Evolutionary conservation across 148 eudicot species (phyloP).

Genomic region (Nepenthes mirabilis): DNA sequence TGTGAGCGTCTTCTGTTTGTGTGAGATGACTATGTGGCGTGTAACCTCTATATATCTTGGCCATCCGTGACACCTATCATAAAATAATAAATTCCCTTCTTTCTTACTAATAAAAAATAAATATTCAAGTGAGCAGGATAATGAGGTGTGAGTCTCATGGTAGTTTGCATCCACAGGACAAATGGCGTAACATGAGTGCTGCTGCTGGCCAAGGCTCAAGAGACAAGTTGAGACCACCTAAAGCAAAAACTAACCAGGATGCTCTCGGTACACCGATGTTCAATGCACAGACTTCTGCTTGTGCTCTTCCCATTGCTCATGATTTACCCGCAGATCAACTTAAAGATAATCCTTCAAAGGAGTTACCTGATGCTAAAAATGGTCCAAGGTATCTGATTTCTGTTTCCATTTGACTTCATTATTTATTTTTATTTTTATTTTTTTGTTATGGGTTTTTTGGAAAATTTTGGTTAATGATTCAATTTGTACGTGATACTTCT

Average conservation of each 20-base stretch:
- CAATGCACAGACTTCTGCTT: conserved; percentile 10
- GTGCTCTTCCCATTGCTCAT: conserved; percentile 16
- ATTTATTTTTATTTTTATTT: not conserved
- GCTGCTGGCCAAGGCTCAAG: conserved; percentile 48
- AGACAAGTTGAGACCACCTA: conserved; percentile 42
- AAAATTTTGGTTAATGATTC: too few species aligned
- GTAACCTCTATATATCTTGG: too few species aligned
- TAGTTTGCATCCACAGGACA: conserved; percentile 39
- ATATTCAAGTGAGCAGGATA: not conserved
- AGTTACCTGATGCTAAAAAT: conserved; percentile 38
- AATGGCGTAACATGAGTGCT: conserved; percentile 83
- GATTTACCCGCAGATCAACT: conserved; percentile 27
- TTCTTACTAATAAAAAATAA: not conserved
- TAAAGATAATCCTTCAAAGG: conserved; percentile 43
- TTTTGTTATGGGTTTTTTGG: not conserved
- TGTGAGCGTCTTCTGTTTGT: too few species aligned
- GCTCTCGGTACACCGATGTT: conserved; percentile 24
- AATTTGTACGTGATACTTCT: too few species aligned
- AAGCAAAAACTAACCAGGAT: conserved; percentile 35
- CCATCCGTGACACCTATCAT: not conserved
- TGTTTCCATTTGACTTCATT: not conserved
- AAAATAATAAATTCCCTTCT: not conserved
- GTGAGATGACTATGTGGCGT: too few species aligned
- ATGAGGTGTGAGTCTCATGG: not conserved
- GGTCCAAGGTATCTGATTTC: conserved; percentile 31